Evolutionary conservation across 441 rosid genomes (phyloP), one percentile per base, ranked within the genome.

Genomic region (Sinapis alba): DNA sequence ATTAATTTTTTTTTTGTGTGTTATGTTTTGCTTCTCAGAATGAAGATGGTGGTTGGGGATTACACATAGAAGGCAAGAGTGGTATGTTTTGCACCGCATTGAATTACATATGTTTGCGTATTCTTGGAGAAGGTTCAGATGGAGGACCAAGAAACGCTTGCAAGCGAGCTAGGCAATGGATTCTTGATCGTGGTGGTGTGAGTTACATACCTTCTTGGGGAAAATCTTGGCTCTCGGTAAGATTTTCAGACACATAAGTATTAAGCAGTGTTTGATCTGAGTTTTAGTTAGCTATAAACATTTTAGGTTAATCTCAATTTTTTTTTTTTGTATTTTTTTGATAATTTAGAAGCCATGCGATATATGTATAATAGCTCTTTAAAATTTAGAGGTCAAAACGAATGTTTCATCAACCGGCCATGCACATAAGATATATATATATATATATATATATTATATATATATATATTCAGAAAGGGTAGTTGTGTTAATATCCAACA

Each of bases 11-110:
- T n/a, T n/a, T n/a, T n/a, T n/a, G n/a, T n/a, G 1, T 54, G 19
- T 10, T 23, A 15, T 32, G 10, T 75, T 50, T n/a, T 56, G 26
- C 27, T 11, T 30, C 18, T 26, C 47, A 86, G 87, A 87, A 87
- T 38, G 83, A 84, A 79, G 87, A 85, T 78, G 88, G 87, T 56
- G 90, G 90, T 1, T 85, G 90, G 90, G 90, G 88, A 27, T 62
- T 85, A 5, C 90, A 87, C 54, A 73, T 83, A 41, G 85, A 85
- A 26, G 90, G 89, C 2, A 81, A 81, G 59, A 87, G 90, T 69
- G 77, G 72, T 50, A 85, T 87, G 90, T 85, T 85, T 10, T 78
- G 85, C 43, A 83, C 90, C 0, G 84, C 74, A 3, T 68, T 86
- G 21, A 78, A 72, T 72, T 83, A 81, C 45, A 58, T 83, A 43